Evolutionary conservation across 2,329 filamentous ascomycete genomes (phyloP), one percentile per base, ranked within the genome.

Genomic region (Xylariaceae sp.): DNA sequence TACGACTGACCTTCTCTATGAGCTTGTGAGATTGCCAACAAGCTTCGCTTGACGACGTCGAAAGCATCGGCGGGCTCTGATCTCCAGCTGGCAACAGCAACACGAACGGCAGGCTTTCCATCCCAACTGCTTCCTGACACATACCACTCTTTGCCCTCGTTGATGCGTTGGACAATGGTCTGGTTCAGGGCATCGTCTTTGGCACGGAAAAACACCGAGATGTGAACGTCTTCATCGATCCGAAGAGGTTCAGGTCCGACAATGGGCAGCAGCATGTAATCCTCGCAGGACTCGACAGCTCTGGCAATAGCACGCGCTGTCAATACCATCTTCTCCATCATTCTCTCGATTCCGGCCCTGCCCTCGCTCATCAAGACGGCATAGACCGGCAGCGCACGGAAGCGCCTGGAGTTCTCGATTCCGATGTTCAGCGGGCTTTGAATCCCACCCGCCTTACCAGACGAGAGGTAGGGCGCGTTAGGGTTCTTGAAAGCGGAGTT

Each of bases 371-470:
- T 72, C 2, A 97, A 80, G 0, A 87, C 88, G 9, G 90, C 87
- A 70, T 97, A 97, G 7, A 91, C 88, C 0, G 93, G 92, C n/a
- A 97, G 78, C 0, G 92, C 92, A 56, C 93, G 85, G 77, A 97
- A 96, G 4, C 92, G 87, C 45, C 92, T 85, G 1, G 92, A 96
- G 74, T 97, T 97, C 68, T 97, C 92, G 17, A 97, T 78, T 17
- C 92, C 91, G 58, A 94, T 84, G 73, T 96, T 93, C 13, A 96
- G 77, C 0, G 92, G 92, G 2, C 89, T 92, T n/a, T 87, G 85
- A 62, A 94, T 88, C 68, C 53, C 69, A 62, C 60, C 71, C 2
- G 68, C 68, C 13, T 73, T 72, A 17, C 74, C 73, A 7, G 74
- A 73, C 4, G 78, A 75, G 51, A 96, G 83, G 70, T 97, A 97